Conservation (phyloP, 306 rosid genomes). For the Delonix regia region DNA sequence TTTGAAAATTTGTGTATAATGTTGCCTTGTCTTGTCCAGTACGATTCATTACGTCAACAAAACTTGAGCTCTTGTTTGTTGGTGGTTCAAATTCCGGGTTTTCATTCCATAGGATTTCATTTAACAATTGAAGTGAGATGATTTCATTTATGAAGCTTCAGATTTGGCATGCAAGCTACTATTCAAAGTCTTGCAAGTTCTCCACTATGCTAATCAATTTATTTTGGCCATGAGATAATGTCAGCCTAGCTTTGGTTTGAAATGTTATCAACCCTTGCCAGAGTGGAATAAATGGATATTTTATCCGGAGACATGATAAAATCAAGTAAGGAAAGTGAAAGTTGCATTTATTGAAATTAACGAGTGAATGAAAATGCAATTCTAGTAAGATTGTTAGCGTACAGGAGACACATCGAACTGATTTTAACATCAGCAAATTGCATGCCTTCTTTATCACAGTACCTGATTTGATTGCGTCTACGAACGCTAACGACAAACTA, state of each 20-base stretch:
- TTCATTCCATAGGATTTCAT: background rate
- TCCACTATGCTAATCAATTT: background rate
- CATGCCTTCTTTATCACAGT: background rate
- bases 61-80: background rate
- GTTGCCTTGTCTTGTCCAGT: background rate
- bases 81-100: background rate
- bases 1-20: background rate
- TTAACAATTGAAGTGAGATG: too few species aligned
- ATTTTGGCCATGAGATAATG: background rate
- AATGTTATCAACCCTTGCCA: background rate
- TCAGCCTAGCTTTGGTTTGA: background rate
- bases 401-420: background rate
- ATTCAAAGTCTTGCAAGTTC: background rate
- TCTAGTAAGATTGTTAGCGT: background rate
- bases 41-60: background rate
- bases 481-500: too few species aligned
- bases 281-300: background rate
- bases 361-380: background rate
- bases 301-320: background rate
- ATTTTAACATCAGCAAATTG: background rate
- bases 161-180: background rate
- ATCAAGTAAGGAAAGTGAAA: background rate
- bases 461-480: too few species aligned
- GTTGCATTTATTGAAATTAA: background rate
- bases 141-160: background rate